Base-by-base conservation (phyloP, 73 alveolate genomes). In the Paramecium pentaurelia region DNA sequence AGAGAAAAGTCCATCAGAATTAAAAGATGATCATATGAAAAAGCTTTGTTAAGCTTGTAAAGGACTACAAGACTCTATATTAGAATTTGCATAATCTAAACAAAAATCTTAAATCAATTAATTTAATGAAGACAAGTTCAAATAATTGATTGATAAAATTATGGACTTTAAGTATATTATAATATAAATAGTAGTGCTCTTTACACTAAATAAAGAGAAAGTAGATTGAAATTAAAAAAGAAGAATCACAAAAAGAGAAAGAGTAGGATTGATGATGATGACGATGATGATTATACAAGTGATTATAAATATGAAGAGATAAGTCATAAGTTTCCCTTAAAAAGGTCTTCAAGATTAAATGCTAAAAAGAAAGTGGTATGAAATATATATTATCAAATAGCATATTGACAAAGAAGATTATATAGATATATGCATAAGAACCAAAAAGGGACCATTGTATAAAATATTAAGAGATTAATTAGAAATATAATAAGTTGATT, bases 21-120 rank as follows among this genome's bases (percentile, higher is more conserved):
- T 89, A 25, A 89, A 71, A 73, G 94, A 89, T 25, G 94, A 89
- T 16, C 92, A 89, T 71, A 89, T 89, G 94, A 89, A 64, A 54
- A 89, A 51, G 75, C 75, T 89, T n/a, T 71, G 94, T 30, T n/a
- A 58, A 37, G 94, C 94, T 22, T 89, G 94, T 34, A 89, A 89
- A 71, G 94, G 94, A 8, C 28, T 89, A 20, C 75, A 89, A 47
- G 94, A 89, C 77, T 89, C 94, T 10, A 58, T 89, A 6, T 47
- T 89, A 27, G 94, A 89, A 71, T 89, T 89, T 71, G 94, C 94
- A 1, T 47, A 89, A 71, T 83, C 86, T 22, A 89, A 89, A 40
- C 91, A 77, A 27, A 47, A 71, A 70, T 47, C 58, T 27, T 89
- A 77, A 47, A 70, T 71, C 47, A 89, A 64, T 28, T 32, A 71